Evolutionary conservation across 1,284 basidiomycete species (phyloP).

Genomic region (Garcileccinum viscosum): DNA sequence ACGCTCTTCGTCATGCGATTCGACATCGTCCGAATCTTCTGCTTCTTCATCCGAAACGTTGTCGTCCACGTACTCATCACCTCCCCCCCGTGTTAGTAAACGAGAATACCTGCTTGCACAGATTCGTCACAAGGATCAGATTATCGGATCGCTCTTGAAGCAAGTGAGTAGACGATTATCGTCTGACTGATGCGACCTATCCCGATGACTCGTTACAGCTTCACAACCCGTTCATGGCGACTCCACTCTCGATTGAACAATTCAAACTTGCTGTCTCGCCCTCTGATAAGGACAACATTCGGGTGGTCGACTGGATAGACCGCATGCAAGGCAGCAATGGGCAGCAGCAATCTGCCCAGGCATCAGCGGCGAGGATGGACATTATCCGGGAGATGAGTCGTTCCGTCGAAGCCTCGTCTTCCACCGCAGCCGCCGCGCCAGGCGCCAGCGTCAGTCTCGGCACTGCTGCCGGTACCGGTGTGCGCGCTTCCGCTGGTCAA

Average conservation of each 20-base stretch:
- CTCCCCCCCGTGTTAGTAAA: slow-evolving; percentile 58
- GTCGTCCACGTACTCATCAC: slow-evolving; percentile 37
- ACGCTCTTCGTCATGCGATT: slow-evolving; percentile 31
- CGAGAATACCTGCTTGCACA: slow-evolving; percentile 82
- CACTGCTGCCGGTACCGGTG: neutral
- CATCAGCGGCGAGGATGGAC: slow-evolving; percentile 29
- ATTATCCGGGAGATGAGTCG: slow-evolving; percentile 38
- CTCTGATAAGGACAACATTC: slow-evolving; percentile 68
- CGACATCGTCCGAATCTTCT: slow-evolving; percentile 29
- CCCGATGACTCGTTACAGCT: slow-evolving; percentile 48
- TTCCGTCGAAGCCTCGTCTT: slow-evolving; percentile 36
- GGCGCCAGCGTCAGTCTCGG: neutral
- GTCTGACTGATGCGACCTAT: neutral
- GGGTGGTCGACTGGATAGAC: slow-evolving; percentile 75
- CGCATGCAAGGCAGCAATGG: slow-evolving; percentile 47
- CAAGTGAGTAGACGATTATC: slow-evolving; percentile 54
- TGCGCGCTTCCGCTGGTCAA: neutral
- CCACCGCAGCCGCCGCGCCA: neutral
- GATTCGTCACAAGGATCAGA: slow-evolving; percentile 81
- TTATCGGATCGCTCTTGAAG: slow-evolving; percentile 81
- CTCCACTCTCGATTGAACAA: slow-evolving; percentile 76
- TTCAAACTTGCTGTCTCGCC: slow-evolving; percentile 77
- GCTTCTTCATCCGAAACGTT: slow-evolving; percentile 32
- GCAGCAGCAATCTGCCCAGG: slow-evolving; percentile 27
- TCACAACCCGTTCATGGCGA: slow-evolving; percentile 79